These are phyloP conservation scores for Sphagnum magellanicum DNA, from an alignment of 228 moss, liverwort and hornwort species.

Conservation along the genomic window DNA sequence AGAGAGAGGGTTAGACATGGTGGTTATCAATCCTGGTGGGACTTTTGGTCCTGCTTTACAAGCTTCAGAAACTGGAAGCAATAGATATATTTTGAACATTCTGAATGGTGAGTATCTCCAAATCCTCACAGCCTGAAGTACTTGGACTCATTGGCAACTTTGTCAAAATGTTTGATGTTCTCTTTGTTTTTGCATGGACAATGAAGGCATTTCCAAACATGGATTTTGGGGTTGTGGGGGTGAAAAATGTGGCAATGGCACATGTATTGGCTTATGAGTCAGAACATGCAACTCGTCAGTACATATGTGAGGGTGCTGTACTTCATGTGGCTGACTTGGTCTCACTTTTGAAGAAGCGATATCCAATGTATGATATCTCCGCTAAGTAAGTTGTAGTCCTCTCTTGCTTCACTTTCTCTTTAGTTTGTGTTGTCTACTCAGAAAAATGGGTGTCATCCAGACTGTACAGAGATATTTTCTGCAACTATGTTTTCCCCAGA, in stretches of 20 bases:
- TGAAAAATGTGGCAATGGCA: constrained; percentile 18
- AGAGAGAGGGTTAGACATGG: constrained; percentile 52
- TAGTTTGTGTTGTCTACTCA: too few species aligned
- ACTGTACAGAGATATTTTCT: too few species aligned
- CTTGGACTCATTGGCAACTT: too few species aligned
- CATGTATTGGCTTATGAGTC: constrained; percentile 24
- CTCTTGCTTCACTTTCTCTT: too few species aligned
- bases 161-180: too few species aligned
- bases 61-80: constrained; percentile 46
- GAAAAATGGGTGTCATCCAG: too few species aligned
- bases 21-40: constrained; percentile 34
- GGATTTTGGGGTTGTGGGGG: constrained; percentile 7
- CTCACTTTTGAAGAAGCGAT: not conserved
- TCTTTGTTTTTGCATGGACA: constrained; percentile 6
- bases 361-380: constrained; percentile 6
- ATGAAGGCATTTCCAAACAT: constrained; percentile 9
- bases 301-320: constrained; percentile 2
- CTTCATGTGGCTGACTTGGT: not conserved
- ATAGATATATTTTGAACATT: constrained; percentile 23
- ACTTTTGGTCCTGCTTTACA: constrained; percentile 57
- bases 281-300: constrained; percentile 11
- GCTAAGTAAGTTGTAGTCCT: constrained; percentile 19
- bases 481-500: too few species aligned
- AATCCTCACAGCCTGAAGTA: not conserved
- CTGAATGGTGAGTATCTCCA: constrained; percentile 23